A percentile compares a stretch with the other conserved stretches of the same genome.
These are phyloP conservation scores for Cladosporium sp. DNA, from an alignment of 2,329 filamentous ascomycete species.

Conservation along the genomic window DNA sequence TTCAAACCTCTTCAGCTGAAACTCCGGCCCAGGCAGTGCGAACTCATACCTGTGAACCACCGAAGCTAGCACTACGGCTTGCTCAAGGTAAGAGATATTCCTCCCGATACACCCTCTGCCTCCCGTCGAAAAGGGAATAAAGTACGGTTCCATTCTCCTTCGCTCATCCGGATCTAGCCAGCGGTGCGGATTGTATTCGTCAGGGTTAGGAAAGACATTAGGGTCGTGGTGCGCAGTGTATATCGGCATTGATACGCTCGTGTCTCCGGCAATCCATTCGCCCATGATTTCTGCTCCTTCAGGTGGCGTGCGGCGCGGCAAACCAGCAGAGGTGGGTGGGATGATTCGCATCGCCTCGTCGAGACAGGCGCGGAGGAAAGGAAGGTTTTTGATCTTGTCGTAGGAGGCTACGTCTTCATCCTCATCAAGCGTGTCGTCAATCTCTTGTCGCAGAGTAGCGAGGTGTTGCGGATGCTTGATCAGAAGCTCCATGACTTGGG, in stretches of 20 bases:
- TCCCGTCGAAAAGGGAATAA: conserved; percentile 70
- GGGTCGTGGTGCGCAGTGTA: conserved; percentile 21
- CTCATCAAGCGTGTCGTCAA: conserved; percentile 13
- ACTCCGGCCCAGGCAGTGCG: conserved; percentile 41
- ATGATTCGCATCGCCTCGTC: conserved; percentile 72
- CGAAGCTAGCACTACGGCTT: conserved; percentile 13
- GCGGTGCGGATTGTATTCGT: conserved; percentile 20
- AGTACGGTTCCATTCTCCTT: conserved; percentile 60
- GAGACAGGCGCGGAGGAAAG: conserved; percentile 71
- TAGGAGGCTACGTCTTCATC: conserved; percentile 46
- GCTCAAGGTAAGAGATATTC: conserved; percentile 34
- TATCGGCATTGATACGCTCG: conserved; percentile 49
- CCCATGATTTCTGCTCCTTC: conserved; percentile 61
- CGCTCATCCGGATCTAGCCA: conserved; percentile 43
- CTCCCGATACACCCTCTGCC: conserved; percentile 62
- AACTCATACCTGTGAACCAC: background rate
- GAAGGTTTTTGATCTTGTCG: conserved; percentile 62
- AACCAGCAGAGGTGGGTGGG: conserved; percentile 64
- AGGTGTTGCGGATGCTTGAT: conserved; percentile 13
- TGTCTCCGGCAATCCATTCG: conserved; percentile 59
- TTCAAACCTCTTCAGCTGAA: conserved; percentile 49
- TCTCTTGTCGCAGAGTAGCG: conserved; percentile 10
- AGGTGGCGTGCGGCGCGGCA: conserved; percentile 67
- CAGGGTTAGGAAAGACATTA: conserved; percentile 17
- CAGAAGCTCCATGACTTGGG: conserved; percentile 12